phyloP scores from a whole-genome alignment of 2,329 filamentous ascomycete species.

The Arthrobotrys pseudoclavata region DNA sequence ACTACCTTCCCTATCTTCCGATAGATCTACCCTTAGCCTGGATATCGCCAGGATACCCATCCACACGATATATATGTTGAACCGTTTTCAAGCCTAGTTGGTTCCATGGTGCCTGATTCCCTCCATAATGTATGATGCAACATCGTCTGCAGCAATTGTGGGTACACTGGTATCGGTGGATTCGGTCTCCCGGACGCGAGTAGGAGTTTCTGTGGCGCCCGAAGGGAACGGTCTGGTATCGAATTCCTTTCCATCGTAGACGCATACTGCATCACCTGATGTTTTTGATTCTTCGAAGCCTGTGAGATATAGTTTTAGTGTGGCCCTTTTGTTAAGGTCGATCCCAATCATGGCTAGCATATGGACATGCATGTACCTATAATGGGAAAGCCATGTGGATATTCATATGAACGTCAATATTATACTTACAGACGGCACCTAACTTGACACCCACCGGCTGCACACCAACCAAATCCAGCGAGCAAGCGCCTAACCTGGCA shows the following conservation, averaged over 20 bases:
- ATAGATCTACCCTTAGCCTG: not conserved
- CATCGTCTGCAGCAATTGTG: conserved; percentile 7
- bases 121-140: conserved; percentile 52
- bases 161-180: not conserved
- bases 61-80: not conserved
- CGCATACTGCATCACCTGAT: conserved; percentile 45
- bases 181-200: conserved; percentile 9
- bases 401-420: not conserved
- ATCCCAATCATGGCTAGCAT: not conserved
- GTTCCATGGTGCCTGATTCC: conserved; percentile 46
- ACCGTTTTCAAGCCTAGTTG: conserved; percentile 12
- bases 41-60: conserved; percentile 17
- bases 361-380: too few relatives aligned
- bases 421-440: conserved; percentile 48
- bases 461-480: conserved; percentile 32
- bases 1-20: not conserved
- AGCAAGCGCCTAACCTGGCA: conserved; percentile 41
- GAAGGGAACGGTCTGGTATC: conserved; percentile 39
- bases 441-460: conserved; percentile 36
- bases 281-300: conserved; percentile 54
- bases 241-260: conserved; percentile 54
- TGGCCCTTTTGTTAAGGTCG: not conserved
- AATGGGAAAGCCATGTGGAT: not conserved
- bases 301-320: conserved; percentile 5
- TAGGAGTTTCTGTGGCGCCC: conserved; percentile 14